Conservation (phyloP, 345 rosid genomes). For the Eucalyptus microcorys region DNA sequence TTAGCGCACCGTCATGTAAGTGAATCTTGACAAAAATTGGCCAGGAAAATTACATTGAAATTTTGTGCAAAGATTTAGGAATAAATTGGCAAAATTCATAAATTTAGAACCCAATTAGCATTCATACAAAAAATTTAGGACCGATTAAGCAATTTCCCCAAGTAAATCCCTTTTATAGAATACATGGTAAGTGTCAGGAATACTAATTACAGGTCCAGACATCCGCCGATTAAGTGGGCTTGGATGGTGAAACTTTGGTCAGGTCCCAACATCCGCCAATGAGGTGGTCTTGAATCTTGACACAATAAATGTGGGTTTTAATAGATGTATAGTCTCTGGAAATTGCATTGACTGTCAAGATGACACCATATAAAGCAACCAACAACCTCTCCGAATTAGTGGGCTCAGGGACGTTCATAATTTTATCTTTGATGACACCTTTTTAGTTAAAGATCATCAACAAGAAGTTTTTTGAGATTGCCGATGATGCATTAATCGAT, state of each 20-base stretch:
- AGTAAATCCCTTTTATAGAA: not conserved
- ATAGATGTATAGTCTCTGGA: not conserved
- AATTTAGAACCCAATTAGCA: too few relatives aligned
- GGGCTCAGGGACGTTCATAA: too few relatives aligned
- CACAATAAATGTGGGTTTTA: not conserved
- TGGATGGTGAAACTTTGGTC: not conserved
- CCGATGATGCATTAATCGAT: not conserved
- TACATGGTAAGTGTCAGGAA: not conserved
- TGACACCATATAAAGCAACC: not conserved
- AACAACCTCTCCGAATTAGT: not conserved
- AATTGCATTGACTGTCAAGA: not conserved
- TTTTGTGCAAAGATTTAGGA: rapidly evolving
- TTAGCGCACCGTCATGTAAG: not conserved
- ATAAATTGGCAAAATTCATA: not conserved
- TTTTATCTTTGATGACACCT: too few relatives aligned
- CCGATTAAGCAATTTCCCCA: not conserved
- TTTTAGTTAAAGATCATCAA: too few relatives aligned
- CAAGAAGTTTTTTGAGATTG: not conserved
- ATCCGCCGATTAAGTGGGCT: not conserved
- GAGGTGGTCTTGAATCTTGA: not conserved
- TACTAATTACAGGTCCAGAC: not conserved
- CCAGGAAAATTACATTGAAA: rapidly evolving
- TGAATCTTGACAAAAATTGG: not conserved
- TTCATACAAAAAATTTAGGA: too few relatives aligned
- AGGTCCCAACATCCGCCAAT: not conserved